A percentile compares a stretch with the other conserved stretches of the same genome.
phyloP scores from a whole-genome alignment of 1,284 basidiomycete species.

The Coniferiporia weirii region DNA sequence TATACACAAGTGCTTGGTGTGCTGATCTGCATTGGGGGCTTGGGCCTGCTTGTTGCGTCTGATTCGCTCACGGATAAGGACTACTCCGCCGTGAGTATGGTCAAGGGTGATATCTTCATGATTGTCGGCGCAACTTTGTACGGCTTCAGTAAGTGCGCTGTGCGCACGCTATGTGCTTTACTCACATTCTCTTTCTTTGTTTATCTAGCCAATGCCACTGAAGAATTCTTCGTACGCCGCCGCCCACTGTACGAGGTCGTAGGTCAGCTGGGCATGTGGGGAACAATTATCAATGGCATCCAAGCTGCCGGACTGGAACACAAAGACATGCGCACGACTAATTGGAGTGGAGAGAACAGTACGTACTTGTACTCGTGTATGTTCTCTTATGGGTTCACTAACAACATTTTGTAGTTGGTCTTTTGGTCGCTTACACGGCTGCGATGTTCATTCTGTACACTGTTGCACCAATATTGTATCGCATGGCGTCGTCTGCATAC shows the following conservation, averaged over 20 bases:
- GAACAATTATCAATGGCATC: slow-evolving; percentile 70
- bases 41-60: slow-evolving; percentile 71
- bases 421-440: slow-evolving; percentile 69
- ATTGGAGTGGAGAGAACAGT: slow-evolving; percentile 71
- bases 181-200: background rate
- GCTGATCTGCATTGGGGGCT: slow-evolving; percentile 65
- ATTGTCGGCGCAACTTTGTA: slow-evolving; percentile 79
- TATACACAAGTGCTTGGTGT: slow-evolving; percentile 81
- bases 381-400: background rate
- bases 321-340: slow-evolving; percentile 51
- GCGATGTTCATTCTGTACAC: slow-evolving; percentile 84
- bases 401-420: slow-evolving; percentile 45
- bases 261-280: slow-evolving; percentile 81
- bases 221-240: slow-evolving; percentile 78
- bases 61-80: slow-evolving; percentile 69
- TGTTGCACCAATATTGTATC: slow-evolving; percentile 77
- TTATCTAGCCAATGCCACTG: slow-evolving; percentile 70
- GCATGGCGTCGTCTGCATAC: slow-evolving; percentile 76
- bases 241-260: slow-evolving; percentile 82
- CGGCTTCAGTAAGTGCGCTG: slow-evolving; percentile 61
- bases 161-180: background rate
- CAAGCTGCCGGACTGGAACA: slow-evolving; percentile 77
- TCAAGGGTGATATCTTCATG: slow-evolving; percentile 84
- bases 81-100: slow-evolving; percentile 57
- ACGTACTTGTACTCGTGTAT: slow-evolving; percentile 23